Base-by-base conservation (phyloP, 2,329 filamentous ascomycete species). In the Geosmithia flava region DNA sequence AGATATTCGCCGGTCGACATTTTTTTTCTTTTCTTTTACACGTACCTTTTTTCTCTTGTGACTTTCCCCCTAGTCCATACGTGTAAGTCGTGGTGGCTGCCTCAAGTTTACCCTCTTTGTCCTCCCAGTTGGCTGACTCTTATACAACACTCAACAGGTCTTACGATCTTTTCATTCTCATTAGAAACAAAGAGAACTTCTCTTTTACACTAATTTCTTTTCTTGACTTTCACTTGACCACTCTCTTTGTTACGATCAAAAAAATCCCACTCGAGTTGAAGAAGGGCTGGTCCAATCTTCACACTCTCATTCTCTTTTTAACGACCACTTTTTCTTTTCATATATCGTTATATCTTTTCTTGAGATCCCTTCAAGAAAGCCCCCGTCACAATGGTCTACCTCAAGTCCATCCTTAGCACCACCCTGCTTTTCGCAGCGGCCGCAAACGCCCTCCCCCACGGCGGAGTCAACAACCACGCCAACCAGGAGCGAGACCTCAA, bases 391-490 rank as follows among this genome's bases (percentile, higher is more conserved):
- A 50, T 50, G 49, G 29, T 43, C 42, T 40, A 42, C 20, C 27
- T 50, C 20, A 48, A 43, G 46, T 20, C 46, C 30, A 29, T 50
- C 42, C 13, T 47, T 42, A 42, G 29, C 30, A 42, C 33, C 29
- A 41, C 49, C 20, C 44, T 49, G 30, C 49, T 50, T 20, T 15
- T 42, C 20, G 42, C 16, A 16, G 37, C 45, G 6, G 33, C 49
- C 30, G 46, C 46, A 19, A 48, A 20, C 39, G 49, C 49, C 37
- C 42, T 45, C 10, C 49, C 49, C 20, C 41, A 13, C 33, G 15
- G 45, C 29, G 7, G 19, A 23, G 33, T 13, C 33, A 3, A 11
- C 33, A 16, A 13, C 33, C 3, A 13, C 10, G 10, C 33, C 33
- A 16, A 37, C 11, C 6, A 13, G 33, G 33, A 42, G 40, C 42